Evolutionary conservation across 2,329 filamentous ascomycete species (phyloP), one percentile per base, ranked within the genome.

Genomic region (Curvularia verruculosa): DNA sequence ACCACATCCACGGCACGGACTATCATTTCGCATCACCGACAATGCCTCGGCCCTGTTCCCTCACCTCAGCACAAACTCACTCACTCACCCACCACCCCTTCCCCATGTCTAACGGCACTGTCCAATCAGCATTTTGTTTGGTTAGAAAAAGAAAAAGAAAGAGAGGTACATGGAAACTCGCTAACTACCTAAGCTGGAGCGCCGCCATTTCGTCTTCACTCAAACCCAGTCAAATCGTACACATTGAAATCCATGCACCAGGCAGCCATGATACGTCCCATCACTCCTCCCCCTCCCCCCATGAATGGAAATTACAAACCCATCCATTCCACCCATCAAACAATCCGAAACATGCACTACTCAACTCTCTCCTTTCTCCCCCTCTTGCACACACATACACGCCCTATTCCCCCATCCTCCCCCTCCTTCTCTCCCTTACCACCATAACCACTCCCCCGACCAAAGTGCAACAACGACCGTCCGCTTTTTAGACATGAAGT

Each of bases 291-390:
- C n/a, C n/a, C n/a, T n/a, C 23, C 28, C 28, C 50, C 40, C 50
- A 40, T 43, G 24, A 46, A 56, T 37, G 44, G 23, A 18, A 44
- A 44, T 51, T 54, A 45, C 50, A 54, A 48, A 60, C 18, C 50
- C 54, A 44, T 50, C 50, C 54, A 44, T 50, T 54, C 40, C 49
- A 52, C 44, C 39, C 41, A 40, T 13, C 34, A 39, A 54, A 64
- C n/a, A 9, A 64, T 57, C 52, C 61, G 54, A 62, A 67, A 65
- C 60, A 63, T 66, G 65, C 56, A 64, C 52, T 54, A 63, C 15
- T 52, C 18, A 60, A 55, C 13, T 31, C 47, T 24, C 39, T 56
- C 19, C 47, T 24, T 31, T 56, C 19, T 37, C 47, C 19, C 49
- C 58, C 41, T 60, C 59, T 58, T 60, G 54, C 59, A 43, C 55